Percentiles rank a stretch among this genome's conserved stretches.
Evolutionary conservation across 2,329 filamentous ascomycete genomes (phyloP).

Genomic region (Aspergillus sp.): DNA sequence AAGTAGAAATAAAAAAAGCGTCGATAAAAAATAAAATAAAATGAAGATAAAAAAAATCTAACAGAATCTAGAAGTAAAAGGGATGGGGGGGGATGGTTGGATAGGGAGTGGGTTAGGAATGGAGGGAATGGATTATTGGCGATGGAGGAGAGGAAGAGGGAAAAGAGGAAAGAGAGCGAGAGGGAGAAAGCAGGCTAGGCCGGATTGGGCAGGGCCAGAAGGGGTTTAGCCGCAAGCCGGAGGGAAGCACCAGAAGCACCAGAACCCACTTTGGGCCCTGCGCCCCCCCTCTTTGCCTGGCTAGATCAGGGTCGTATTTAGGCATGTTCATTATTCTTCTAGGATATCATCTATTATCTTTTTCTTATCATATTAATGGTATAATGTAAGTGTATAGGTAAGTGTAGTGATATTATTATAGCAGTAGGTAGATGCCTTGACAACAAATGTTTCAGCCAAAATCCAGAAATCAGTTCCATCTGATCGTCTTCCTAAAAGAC

Average conservation of each 20-base stretch:
- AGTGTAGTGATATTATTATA: no score
- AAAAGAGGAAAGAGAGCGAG: conserved; percentile 6
- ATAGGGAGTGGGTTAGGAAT: conserved; percentile 1
- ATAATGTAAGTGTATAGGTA: no score
- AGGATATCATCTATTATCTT: no score
- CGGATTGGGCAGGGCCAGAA: conserved; percentile 2
- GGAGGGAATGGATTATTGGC: neutral
- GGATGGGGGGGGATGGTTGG: neutral
- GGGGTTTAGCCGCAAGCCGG: neutral
- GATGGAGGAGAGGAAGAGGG: conserved; percentile 6
- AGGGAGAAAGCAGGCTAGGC: conserved; percentile 7
- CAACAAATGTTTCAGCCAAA: no score
- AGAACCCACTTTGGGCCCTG: no score
- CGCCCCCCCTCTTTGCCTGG: no score
- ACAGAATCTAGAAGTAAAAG: conserved; percentile 6
- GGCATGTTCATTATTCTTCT: no score
- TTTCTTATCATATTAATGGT: no score
- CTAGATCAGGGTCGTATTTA: no score
- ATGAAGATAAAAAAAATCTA: neutral
- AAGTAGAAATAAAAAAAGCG: neutral
- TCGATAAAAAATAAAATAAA: neutral
- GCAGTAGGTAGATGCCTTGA: no score
- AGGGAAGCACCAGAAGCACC: neutral
- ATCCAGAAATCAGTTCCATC: no score
- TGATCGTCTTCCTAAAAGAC: no score